Conservation (phyloP, 768 basidiomycete species). For the Brasilioporus rufonigricans region DNA sequence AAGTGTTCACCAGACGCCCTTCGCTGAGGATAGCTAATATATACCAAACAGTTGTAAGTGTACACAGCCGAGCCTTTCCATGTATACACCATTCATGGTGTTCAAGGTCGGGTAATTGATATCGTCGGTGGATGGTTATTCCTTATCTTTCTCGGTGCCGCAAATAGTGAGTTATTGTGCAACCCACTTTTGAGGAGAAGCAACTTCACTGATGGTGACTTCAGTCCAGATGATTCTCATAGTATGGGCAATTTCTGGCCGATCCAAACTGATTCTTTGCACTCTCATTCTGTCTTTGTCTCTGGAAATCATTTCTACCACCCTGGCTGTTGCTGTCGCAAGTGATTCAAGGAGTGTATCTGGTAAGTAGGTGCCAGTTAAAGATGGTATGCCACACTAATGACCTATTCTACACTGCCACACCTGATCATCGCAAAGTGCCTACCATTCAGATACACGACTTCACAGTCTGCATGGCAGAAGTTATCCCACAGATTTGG, state of each 20-base stretch:
- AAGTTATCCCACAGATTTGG: background rate
- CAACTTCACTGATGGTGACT: background rate
- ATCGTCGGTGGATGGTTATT: background rate
- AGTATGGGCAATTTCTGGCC: too few species aligned
- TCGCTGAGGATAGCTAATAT: background rate
- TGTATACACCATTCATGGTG: background rate
- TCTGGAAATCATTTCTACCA: background rate
- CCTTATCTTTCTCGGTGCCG: background rate
- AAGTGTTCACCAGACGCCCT: background rate
- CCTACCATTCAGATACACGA: background rate
- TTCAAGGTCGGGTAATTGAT: background rate
- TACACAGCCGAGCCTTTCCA: too few species aligned
- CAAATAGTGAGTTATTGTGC: background rate
- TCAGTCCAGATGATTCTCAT: background rate
- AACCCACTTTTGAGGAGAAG: too few species aligned
- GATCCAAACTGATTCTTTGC: too few species aligned
- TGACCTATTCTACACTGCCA: background rate
- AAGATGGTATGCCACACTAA: background rate
- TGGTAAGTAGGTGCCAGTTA: background rate
- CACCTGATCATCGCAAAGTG: background rate
- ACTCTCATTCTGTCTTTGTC: background rate
- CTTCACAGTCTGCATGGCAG: background rate
- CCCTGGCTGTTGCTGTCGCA: background rate
- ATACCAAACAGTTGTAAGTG: conserved; percentile 1
- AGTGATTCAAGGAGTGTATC: background rate